Conservation (phyloP, 129 eudicot genomes). For the Apium graveolens region DNA sequence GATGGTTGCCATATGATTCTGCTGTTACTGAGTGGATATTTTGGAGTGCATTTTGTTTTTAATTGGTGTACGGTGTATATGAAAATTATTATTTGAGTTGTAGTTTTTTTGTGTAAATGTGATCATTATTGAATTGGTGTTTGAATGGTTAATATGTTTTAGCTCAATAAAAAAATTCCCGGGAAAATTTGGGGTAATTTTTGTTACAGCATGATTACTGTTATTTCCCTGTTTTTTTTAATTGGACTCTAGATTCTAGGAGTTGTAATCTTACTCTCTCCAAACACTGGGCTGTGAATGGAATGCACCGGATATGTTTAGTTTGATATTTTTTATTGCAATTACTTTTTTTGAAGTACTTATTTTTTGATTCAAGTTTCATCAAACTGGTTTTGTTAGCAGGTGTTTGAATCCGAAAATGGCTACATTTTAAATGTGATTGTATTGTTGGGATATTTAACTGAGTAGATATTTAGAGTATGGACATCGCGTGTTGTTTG, state of each 20-base stretch:
- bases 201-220: not conserved
- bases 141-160: not conserved
- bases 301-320: not conserved
- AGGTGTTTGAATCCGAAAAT: conserved; percentile 32
- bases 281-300: not conserved
- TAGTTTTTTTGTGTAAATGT: too few relatives aligned
- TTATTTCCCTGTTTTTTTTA: not conserved
- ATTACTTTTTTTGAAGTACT: not conserved
- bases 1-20: not conserved
- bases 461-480: conserved; percentile 17
- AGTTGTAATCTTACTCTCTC: not conserved
- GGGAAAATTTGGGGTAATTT: not conserved
- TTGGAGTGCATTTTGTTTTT: too few relatives aligned
- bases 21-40: too few relatives aligned
- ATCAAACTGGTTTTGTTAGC: conserved; percentile 14
- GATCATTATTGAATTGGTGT: not conserved
- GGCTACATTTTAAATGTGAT: not conserved
- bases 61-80: not conserved
- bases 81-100: not conserved
- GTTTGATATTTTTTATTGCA: not conserved
- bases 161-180: not conserved
- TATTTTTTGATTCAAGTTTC: conserved; percentile 4
- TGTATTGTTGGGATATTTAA: conserved; percentile 11
- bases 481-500: conserved; percentile 46
- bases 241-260: not conserved